These are phyloP conservation scores for Exidia glandulosa DNA, from an alignment of 768 basidiomycete species.

Conservation along the genomic window DNA sequence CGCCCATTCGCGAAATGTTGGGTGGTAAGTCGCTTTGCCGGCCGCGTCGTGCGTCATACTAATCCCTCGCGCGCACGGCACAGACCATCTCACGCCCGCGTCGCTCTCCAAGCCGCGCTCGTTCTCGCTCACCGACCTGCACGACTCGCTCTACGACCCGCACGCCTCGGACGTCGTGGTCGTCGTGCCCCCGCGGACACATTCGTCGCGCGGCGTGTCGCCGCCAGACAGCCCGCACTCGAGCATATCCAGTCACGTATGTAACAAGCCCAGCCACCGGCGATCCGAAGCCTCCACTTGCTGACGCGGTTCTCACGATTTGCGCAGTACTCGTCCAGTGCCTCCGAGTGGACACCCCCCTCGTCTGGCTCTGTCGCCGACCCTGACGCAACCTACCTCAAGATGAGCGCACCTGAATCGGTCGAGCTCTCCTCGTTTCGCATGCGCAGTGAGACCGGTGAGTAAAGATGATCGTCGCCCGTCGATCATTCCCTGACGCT, in stretches of 20 bases:
- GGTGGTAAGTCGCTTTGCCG: constrained; percentile 4
- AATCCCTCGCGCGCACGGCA: neutral
- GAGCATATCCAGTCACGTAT: neutral
- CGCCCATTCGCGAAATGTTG: constrained; percentile 5
- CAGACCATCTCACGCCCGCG: neutral
- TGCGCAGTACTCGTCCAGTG: neutral
- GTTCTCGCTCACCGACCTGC: constrained; percentile 2
- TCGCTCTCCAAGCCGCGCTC: neutral
- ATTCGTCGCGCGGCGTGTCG: neutral
- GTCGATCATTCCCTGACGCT: neutral
- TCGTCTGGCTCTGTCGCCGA: neutral
- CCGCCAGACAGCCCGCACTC: neutral
- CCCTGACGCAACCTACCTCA: neutral
- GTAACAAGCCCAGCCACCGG: neutral
- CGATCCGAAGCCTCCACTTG: neutral
- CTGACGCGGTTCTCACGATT: neutral
- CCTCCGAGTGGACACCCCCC: neutral
- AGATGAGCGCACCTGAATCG: neutral
- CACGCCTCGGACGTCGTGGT: neutral
- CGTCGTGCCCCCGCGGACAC: neutral
- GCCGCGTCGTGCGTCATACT: neutral
- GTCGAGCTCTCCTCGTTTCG: neutral
- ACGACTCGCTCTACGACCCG: neutral
- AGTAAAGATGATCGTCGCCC: neutral
- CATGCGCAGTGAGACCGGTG: neutral